Conservation (phyloP, 2,329 filamentous ascomycete genomes). For the Phyllosticta ampelicida region DNA sequence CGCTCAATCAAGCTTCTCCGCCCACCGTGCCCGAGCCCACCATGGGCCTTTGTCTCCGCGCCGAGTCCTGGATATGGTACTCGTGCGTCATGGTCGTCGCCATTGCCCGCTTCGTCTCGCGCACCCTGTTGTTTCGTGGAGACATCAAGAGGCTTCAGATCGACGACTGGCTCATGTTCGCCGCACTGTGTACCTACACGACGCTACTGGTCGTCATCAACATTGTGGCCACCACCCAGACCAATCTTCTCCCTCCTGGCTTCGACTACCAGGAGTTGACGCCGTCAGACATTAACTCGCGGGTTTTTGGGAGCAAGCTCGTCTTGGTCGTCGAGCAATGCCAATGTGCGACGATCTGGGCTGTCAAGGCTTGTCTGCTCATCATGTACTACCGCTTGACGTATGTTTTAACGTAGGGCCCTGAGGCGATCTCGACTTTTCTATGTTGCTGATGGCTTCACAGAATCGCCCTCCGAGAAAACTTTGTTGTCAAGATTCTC, state of each 20-base stretch:
- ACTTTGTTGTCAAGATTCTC: constrained; percentile 24
- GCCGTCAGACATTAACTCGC: constrained; percentile 24
- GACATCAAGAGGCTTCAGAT: constrained; percentile 39
- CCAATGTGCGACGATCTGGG: constrained; percentile 28
- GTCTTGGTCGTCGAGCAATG: constrained; percentile 30
- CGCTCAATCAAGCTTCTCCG: neutral
- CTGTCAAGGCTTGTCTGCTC: constrained; percentile 24
- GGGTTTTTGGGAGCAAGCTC: constrained; percentile 28
- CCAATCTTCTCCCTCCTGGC: constrained; percentile 34
- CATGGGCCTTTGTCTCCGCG: constrained; percentile 19
- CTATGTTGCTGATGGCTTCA: neutral
- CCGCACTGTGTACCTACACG: constrained; percentile 40
- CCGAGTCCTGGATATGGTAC: constrained; percentile 40
- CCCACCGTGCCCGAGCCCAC: neutral
- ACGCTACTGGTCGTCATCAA: constrained; percentile 40
- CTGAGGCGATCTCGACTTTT: neutral
- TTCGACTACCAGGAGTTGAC: constrained; percentile 35
- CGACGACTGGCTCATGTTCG: constrained; percentile 49
- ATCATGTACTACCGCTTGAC: constrained; percentile 30
- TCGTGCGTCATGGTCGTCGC: constrained; percentile 31
- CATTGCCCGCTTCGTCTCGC: constrained; percentile 30
- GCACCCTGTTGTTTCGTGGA: constrained; percentile 33
- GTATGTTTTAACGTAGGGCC: constrained; percentile 11
- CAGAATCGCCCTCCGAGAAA: constrained; percentile 21
- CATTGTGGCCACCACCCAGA: constrained; percentile 29